A percentile compares a stretch with the other conserved stretches of the same genome.
phyloP scores from a whole-genome alignment of 169 alveolate genomes.

The Pseudocohnilembus persalinus region DNA sequence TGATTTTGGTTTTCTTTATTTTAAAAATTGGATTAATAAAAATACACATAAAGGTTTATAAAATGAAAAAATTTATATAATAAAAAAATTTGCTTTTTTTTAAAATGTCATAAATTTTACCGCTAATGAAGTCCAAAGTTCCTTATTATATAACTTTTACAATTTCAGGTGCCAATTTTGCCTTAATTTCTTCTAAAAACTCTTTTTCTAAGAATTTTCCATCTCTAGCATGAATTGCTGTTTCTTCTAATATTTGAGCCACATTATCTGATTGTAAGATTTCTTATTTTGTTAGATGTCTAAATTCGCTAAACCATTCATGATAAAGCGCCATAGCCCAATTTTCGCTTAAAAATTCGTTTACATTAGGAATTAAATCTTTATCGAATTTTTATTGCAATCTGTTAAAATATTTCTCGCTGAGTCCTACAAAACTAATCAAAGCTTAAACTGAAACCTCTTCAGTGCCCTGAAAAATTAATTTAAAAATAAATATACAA shows the following conservation, averaged over 20 bases:
- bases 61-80: too few relatives aligned
- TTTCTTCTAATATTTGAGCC: conserved; percentile 70
- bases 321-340: conserved; percentile 90
- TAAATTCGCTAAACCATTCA: conserved; percentile 88
- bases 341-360: conserved; percentile 84
- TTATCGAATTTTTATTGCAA: conserved; percentile 72
- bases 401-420: conserved; percentile 80
- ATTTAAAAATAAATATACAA: not conserved
- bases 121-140: conserved; percentile 74
- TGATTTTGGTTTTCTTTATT: conserved; percentile 73
- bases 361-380: conserved; percentile 78
- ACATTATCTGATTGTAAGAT: conserved; percentile 62
- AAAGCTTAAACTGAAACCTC: conserved; percentile 76
- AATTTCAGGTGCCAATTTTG: conserved; percentile 70
- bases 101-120: too few relatives aligned
- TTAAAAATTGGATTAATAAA: not conserved
- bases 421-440: conserved; percentile 83
- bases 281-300: conserved; percentile 76
- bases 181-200: conserved; percentile 59
- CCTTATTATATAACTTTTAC: conserved; percentile 75
- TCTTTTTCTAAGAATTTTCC: conserved; percentile 80
- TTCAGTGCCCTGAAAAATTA: conserved; percentile 58
- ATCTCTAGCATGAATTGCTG: conserved; percentile 64
- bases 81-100: too few relatives aligned
- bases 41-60: too few relatives aligned